Base-by-base conservation (phyloP, 176 grass and related monocot species). In the Ampelocalamus luodianensis region DNA sequence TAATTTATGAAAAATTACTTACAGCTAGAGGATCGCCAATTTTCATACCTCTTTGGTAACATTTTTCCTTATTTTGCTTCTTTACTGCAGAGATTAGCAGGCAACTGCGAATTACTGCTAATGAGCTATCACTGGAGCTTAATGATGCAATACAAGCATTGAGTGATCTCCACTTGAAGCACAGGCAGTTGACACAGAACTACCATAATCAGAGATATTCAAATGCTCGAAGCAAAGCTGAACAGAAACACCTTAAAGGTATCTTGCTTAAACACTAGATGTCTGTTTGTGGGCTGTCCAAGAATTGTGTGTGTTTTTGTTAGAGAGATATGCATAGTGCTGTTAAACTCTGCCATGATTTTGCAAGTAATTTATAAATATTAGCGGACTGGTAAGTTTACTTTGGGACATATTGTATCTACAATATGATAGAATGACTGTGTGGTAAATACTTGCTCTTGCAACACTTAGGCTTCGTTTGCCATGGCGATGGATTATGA, bases 201-300 rank as follows among this genome's bases (percentile, higher is more conserved):
- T 76, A 87, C 55, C 92, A 91, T 34, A 82, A 91, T 42, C 85
- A 91, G 56, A 89, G 79, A 87, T 89, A 93, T 82, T 66, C 20
- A 1, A 89, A 65, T 85, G 74, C 81, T 51, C 83, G 50, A 85
- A 86, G 82, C 69, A 97, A 86, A 82, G 89, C 87, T 76, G 87
- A 95, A 81, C 89, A 89, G 62, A 93, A 91, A 93, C 77, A 79
- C 24, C 71, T 97, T 26, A 85, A 71, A 97, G 95, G 95, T 97
- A 95, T 71, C 32, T 77, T 90, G 5, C 65, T 77, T 77, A 85
- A 68, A 68, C 64, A 68, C 46, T 5, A 49, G 87, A 70, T 56
- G 14, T 23, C 46, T 40, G 42, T 66, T 37, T 66, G 15, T 66
- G 64, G 24, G 32, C 15, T 37, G 32, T 24, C 64, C 6, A 66